phyloP scores from a whole-genome alignment of 495 filamentous ascomycete genomes.

The Penicillium maclennaniae region DNA sequence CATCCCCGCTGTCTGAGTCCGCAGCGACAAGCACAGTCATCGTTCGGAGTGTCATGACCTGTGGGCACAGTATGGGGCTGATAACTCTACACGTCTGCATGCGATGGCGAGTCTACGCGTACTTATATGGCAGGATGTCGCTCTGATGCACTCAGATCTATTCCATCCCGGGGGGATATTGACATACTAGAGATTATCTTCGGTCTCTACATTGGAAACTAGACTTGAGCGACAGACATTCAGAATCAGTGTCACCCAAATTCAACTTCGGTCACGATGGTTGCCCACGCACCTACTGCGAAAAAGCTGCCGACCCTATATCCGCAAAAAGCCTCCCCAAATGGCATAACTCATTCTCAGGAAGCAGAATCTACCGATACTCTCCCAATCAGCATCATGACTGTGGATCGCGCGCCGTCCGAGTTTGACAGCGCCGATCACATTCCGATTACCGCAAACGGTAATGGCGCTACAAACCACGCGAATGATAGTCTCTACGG shows the following conservation, averaged over 20 bases:
- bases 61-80: not conserved
- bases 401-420: conserved; percentile 2
- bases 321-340: conserved; percentile 2
- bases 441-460: conserved; percentile 20
- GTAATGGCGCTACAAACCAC: conserved; percentile 7
- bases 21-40: conserved; percentile 23
- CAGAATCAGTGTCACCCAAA: conserved; percentile 4
- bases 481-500: conserved; percentile 6
- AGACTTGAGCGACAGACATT: not conserved
- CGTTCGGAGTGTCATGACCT: not conserved
- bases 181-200: not conserved
- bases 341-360: conserved; percentile 3
- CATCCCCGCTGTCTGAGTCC: conserved; percentile 19
- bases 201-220: not conserved
- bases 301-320: conserved; percentile 8
- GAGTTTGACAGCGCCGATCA: conserved; percentile 9
- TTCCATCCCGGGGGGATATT: not conserved
- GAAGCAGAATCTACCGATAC: not conserved
- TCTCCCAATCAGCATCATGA: conserved; percentile 1
- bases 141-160: not conserved
- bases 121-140: conserved; percentile 17
- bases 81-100: not conserved
- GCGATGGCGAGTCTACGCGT: not conserved
- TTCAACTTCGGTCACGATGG: conserved; percentile 19
- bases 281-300: conserved; percentile 15